Base-by-base conservation (phyloP, 495 filamentous ascomycete species). In the Jackrogersella minutella region DNA sequence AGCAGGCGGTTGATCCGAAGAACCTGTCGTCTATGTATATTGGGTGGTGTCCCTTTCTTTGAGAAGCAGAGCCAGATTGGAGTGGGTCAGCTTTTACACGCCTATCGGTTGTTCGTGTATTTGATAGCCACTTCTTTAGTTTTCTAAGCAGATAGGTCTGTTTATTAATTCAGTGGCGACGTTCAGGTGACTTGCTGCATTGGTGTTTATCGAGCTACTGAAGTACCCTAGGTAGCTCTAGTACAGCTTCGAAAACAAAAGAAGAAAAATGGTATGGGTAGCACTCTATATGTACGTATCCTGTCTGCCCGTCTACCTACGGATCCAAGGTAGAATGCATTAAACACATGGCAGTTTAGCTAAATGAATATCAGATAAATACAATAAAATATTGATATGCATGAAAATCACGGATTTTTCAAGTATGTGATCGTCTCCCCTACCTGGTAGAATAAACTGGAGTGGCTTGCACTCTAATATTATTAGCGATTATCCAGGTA, bases 21-120 rank as follows among this genome's bases (percentile, higher is more conserved):
- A 93, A 91, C 69, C 78, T 99, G 75, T 85, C 90, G 13, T 84
- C 84, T 5, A 99, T 99, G 95, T 99, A 99, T 77, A 95, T 98
- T 78, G 95, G 95, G 21, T 99, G 95, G 95, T 97, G 92, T 82
- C 85, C 94, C 17, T 98, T 97, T 73, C 88, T 97, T 66, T 97
- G 73, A 64, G 46, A n/a, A n/a, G n/a, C n/a, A 11, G 9, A 37
- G 11, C 2, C 5, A 10, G 14, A 31, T 9, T 28, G 13, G 14
- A 1, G 17, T 8, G 9, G 22, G 17, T 16, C 8, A 22, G 40
- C 22, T 11, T 2, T 22, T 21, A 4, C 6, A 24, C n/a, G n/a
- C 26, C 26, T 13, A 26, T 14, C 8, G 2, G 5, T 28, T 6
- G 22, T 28, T 44, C 40, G 14, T 26, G 2, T 19, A 5, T 4